Conservation (phyloP, 108 stramenopile species). For the Fistulifera pelliculosa region DNA sequence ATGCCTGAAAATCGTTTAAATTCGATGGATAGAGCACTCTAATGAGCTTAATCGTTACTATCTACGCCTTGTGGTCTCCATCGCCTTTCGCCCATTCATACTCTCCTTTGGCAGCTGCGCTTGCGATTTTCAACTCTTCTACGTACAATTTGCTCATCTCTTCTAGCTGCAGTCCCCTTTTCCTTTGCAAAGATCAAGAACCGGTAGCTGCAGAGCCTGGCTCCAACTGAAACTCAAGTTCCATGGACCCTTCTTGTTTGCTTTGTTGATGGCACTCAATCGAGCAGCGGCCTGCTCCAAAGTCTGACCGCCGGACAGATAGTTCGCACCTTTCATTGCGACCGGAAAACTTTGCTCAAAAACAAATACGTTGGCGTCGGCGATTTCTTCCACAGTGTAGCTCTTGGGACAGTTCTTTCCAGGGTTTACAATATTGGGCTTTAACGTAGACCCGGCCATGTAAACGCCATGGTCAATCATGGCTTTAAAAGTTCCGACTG, state of each 20-base stretch:
- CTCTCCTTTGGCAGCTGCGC: conserved; percentile 40
- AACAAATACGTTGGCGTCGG: conserved; percentile 64
- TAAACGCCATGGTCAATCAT: conserved; percentile 84
- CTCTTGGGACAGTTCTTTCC: conserved; percentile 55
- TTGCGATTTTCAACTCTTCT: conserved; percentile 42
- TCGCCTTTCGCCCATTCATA: conserved; percentile 27
- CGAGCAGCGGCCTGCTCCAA: conserved; percentile 75
- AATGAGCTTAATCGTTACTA: too few species aligned
- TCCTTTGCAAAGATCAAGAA: conserved; percentile 71
- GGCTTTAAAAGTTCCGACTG: conserved; percentile 67
- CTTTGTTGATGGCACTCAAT: conserved; percentile 74
- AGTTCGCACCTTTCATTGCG: conserved; percentile 82
- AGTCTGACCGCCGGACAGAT: conserved; percentile 84
- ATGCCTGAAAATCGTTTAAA: too few species aligned
- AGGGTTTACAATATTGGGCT: conserved; percentile 85
- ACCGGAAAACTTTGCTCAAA: conserved; percentile 78
- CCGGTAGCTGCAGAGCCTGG: conserved; percentile 79
- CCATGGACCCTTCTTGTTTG: conserved; percentile 49
- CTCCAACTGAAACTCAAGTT: conserved; percentile 74
- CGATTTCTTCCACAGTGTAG: conserved; percentile 71
- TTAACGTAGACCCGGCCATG: conserved; percentile 82
- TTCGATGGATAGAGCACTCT: too few species aligned
- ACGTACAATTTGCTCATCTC: conserved; percentile 50
- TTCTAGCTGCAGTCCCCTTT: conserved; percentile 40
- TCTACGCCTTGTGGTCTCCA: conserved; percentile 15